These are phyloP conservation scores for Ogataea nakhonphanomensis DNA, from an alignment of 805 yeast genomes.

Conservation along the genomic window DNA sequence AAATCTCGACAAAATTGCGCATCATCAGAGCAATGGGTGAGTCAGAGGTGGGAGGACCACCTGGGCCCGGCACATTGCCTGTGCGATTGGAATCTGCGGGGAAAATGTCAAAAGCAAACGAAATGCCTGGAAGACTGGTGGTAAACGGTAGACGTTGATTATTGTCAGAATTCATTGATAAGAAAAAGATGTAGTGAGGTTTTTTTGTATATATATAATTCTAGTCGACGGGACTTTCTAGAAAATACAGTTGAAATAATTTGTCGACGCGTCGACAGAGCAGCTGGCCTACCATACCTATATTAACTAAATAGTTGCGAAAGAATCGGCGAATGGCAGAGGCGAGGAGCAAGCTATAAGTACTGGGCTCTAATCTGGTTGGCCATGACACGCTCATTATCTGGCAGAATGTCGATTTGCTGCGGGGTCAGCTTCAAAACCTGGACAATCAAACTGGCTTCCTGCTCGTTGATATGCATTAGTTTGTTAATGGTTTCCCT, in stretches of 20 bases:
- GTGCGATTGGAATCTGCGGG: conserved; percentile 5
- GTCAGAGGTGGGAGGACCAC: conserved; percentile 1
- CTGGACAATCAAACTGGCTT: conserved; percentile 55
- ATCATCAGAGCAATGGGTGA: conserved; percentile 20
- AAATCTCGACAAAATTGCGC: conserved; percentile 19
- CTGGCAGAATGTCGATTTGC: conserved; percentile 47
- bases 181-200: not conserved
- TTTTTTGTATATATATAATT: not conserved
- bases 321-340: conserved; percentile 8
- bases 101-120: conserved; percentile 17
- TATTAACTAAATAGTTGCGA: conserved; percentile 11
- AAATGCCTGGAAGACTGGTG: conserved; percentile 15
- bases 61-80: not conserved
- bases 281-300: conserved; percentile 8
- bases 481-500: conserved; percentile 48
- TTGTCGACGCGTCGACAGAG: conserved; percentile 10
- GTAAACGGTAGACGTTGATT: conserved; percentile 4
- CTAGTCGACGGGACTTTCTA: conserved; percentile 4
- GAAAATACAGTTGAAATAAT: conserved; percentile 1
- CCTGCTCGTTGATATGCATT: conserved; percentile 48
- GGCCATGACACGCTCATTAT: conserved; percentile 54
- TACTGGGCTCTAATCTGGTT: conserved; percentile 54
- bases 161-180: conserved; percentile 1
- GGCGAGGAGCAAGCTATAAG: conserved; percentile 25
- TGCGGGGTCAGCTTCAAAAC: conserved; percentile 48